Evolutionary conservation across 2,329 filamentous ascomycete genomes (phyloP), one percentile per base, ranked within the genome.

Genomic region (Penicillium italicum): DNA sequence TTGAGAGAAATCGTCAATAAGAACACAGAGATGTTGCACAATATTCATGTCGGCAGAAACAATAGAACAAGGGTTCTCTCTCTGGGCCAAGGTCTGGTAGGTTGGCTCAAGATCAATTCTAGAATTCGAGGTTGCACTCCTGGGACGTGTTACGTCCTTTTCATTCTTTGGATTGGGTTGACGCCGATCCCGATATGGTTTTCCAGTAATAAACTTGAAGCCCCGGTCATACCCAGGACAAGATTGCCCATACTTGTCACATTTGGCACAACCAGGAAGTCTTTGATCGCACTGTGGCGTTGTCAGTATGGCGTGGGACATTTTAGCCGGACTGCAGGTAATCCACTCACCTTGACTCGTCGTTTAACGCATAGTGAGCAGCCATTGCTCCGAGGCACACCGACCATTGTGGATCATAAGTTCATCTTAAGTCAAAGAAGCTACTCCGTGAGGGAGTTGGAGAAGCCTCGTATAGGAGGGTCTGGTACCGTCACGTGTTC

Each of bases 191-290:
- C 68, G 58, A 52, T 66, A 62, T n/a, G 66, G 67, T 41, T 69
- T 69, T n/a, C 63, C 69, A 16, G 66, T 47, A 18, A 73, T 62
- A 24, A 74, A 73, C 38, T 70, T 73, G 45, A 72, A 72, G 16
- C 62, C 61, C 20, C 63, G 64, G 12, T 66, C 63, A 55, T 74
- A 73, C 16, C 71, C 72, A 11, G 70, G 70, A 45, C 72, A 74
- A 18, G 64, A 61, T 42, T 58, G 61, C 0, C 71, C 70, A 24
- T 72, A 68, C 34, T 61, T 72, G 33, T 69, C 67, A 52, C 72
- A 74, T 59, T 63, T 68, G 37, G 57, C 59, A 53, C 71, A 74
- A 1, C 63, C 65, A 40, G 71, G 68, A 16, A 62, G 44, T 50
- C 63, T 62, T 60, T 72, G 67, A 49, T 74, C 72, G 52, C 72